Percentiles rank a stretch among this genome's conserved stretches.
phyloP scores from a whole-genome alignment of 768 basidiomycete genomes.

The Leccinellum rugosiceps region DNA sequence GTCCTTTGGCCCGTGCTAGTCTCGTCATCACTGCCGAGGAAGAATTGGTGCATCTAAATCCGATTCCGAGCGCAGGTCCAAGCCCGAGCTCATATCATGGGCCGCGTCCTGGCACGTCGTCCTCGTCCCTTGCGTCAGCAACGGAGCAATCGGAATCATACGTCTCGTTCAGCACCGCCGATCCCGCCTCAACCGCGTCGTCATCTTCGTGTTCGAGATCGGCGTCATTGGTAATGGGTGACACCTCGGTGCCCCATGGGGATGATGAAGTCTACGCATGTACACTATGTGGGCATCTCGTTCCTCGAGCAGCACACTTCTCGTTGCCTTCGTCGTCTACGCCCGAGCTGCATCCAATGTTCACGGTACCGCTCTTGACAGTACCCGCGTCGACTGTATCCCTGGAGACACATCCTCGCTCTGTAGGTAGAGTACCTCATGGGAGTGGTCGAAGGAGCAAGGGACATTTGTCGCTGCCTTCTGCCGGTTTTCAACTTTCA shows the following conservation, averaged over 20 bases:
- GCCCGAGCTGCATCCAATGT: constrained; percentile 26
- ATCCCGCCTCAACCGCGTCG: constrained; percentile 13
- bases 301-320: background rate
- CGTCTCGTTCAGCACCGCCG: constrained; percentile 18
- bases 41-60: background rate
- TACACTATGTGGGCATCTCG: constrained; percentile 19
- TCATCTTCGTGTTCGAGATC: constrained; percentile 14
- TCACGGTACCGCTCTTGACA: constrained; percentile 28
- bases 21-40: constrained; percentile 1
- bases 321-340: background rate
- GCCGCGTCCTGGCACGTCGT: constrained; percentile 19
- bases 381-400: constrained; percentile 8
- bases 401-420: background rate
- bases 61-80: background rate
- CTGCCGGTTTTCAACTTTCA: background rate
- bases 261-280: constrained; percentile 6
- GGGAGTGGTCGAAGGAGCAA: background rate
- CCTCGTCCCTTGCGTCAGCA: constrained; percentile 19
- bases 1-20: constrained; percentile 3
- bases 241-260: background rate
- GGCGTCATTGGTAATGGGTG: background rate
- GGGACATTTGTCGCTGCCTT: background rate
- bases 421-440: background rate
- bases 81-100: background rate
- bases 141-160: constrained; percentile 24